phyloP scores from a whole-genome alignment of 352 stramenopile genomes.

The Phytophthora pinifolia region DNA sequence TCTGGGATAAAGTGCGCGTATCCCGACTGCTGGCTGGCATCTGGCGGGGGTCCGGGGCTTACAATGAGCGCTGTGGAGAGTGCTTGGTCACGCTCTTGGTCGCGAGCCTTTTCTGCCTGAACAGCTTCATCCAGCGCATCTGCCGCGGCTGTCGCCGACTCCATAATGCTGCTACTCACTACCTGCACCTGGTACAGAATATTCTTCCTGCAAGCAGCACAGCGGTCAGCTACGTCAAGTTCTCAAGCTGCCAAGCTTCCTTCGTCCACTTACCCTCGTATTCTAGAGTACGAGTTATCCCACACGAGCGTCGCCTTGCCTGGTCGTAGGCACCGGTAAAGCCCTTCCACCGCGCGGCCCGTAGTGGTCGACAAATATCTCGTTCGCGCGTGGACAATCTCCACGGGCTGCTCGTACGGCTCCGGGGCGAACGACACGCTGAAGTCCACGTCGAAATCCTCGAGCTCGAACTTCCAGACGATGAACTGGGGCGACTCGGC shows the following conservation, averaged over 20 bases:
- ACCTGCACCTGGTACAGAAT: slow-evolving; percentile 77
- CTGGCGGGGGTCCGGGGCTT: slow-evolving; percentile 13
- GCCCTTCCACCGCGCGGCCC: slow-evolving; percentile 60
- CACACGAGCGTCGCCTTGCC: slow-evolving; percentile 66
- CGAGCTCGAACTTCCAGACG: slow-evolving; percentile 83
- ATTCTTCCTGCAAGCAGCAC: slow-evolving; percentile 51
- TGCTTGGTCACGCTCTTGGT: slow-evolving; percentile 38
- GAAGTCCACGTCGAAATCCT: slow-evolving; percentile 84
- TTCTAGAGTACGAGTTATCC: slow-evolving; percentile 83
- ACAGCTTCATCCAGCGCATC: slow-evolving; percentile 75
- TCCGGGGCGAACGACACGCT: slow-evolving; percentile 56
- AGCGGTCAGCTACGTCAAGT: slow-evolving; percentile 4
- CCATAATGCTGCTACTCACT: slow-evolving; percentile 67
- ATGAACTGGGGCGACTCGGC: slow-evolving; percentile 47
- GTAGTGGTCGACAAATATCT: slow-evolving; percentile 54
- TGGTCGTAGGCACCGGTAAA: slow-evolving; percentile 57
- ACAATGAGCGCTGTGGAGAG: slow-evolving; percentile 43
- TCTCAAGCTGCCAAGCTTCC: neutral
- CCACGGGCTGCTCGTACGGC: slow-evolving; percentile 40
- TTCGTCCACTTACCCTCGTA: slow-evolving; percentile 49
- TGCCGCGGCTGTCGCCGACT: slow-evolving; percentile 63
- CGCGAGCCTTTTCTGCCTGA: slow-evolving; percentile 44
- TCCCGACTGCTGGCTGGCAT: slow-evolving; percentile 15
- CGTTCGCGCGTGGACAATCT: slow-evolving; percentile 65
- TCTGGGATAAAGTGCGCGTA: slow-evolving; percentile 49